Evolutionary conservation across 2,329 filamentous ascomycete genomes (phyloP).

Genomic region (Aschersonia sp.): DNA sequence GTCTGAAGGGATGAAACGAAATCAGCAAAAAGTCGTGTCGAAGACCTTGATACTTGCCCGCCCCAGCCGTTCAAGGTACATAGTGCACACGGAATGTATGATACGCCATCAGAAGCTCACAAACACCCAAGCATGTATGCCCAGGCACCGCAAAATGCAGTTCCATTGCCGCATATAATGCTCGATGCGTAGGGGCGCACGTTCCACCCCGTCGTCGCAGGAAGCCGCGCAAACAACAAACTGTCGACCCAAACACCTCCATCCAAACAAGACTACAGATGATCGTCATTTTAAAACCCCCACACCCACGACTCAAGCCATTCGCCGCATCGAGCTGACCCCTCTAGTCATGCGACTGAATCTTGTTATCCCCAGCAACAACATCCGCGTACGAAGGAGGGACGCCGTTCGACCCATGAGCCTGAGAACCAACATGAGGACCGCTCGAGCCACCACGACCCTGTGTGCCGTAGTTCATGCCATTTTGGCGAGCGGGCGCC

Average conservation of each 20-base stretch:
- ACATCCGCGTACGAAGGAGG: slow-evolving; percentile 87
- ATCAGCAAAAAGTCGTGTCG: too few species aligned
- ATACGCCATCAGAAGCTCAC: too few species aligned
- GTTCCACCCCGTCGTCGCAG: too few species aligned
- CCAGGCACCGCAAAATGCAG: too few species aligned
- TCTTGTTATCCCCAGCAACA: slow-evolving; percentile 79
- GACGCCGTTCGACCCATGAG: slow-evolving; percentile 26
- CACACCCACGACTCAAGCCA: not conserved
- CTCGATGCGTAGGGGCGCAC: too few species aligned
- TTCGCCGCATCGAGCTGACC: not conserved
- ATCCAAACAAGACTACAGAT: not conserved
- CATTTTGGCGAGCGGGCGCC: slow-evolving; percentile 9
- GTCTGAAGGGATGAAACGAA: too few species aligned
- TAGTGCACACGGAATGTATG: too few species aligned
- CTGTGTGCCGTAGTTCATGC: slow-evolving; percentile 9
- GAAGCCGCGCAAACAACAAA: not conserved
- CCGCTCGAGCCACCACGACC: slow-evolving; percentile 3
- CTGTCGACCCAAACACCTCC: not conserved
- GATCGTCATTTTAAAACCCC: too few species aligned
- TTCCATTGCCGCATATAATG: too few species aligned
- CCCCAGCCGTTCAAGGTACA: too few species aligned
- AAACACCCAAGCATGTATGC: too few species aligned
- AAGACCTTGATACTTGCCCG: too few species aligned
- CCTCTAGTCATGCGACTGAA: slow-evolving; percentile 41
- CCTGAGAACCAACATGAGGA: slow-evolving; percentile 19